These are phyloP conservation scores for Oryza brachyantha DNA, from an alignment of 176 grass and related monocot species.

Conservation along the genomic window DNA sequence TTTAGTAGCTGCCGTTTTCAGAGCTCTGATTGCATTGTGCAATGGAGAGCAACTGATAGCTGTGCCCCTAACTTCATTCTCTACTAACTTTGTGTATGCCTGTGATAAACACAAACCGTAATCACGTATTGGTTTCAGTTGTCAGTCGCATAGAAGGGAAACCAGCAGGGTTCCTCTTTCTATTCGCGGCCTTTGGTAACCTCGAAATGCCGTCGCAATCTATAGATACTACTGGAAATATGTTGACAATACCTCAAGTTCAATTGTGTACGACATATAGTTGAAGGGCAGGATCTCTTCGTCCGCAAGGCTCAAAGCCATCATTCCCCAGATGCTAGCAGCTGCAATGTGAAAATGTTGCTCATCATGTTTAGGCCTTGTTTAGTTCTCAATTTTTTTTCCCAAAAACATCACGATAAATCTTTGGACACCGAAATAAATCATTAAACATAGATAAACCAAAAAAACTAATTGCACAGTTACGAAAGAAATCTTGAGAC, in stretches of 20 bases:
- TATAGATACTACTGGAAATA: background rate
- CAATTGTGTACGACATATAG: conserved; percentile 56
- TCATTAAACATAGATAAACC: too few species aligned
- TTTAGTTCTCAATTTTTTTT: too few species aligned
- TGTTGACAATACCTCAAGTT: conserved; percentile 54
- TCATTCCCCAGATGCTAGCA: conserved; percentile 86
- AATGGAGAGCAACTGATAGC: conserved; percentile 62
- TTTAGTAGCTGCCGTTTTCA: conserved; percentile 43
- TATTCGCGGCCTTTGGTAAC: background rate
- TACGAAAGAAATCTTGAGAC: too few species aligned
- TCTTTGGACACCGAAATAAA: too few species aligned
- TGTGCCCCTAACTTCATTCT: conserved; percentile 41
- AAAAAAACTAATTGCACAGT: too few species aligned
- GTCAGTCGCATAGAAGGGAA: background rate
- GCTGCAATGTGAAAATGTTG: conserved; percentile 31
- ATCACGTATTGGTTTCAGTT: background rate
- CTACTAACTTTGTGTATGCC: conserved; percentile 40
- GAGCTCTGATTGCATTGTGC: conserved; percentile 59
- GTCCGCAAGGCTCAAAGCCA: conserved; percentile 70
- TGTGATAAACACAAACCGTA: conserved; percentile 15
- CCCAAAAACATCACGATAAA: too few species aligned
- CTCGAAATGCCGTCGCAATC: background rate
- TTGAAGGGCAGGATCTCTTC: conserved; percentile 83
- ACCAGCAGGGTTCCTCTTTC: background rate
- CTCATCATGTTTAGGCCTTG: too few species aligned